Evolutionary conservation across 148 eudicot genomes (phyloP).

Genomic region (Dysphania ambrosioides): DNA sequence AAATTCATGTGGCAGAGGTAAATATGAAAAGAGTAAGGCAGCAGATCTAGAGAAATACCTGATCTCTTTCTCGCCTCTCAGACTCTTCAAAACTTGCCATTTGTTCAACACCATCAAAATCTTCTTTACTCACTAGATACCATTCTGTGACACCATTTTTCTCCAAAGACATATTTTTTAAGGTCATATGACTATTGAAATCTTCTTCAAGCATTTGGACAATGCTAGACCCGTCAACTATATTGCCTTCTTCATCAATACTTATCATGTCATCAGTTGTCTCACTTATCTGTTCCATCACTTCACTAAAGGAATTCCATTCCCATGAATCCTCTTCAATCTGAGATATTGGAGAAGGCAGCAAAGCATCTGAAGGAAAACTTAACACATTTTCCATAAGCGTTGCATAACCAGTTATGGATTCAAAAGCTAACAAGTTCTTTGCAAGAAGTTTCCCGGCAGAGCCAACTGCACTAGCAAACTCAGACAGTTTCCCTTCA

Average conservation of each 20-base stretch:
- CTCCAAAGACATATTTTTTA: slow-evolving; percentile 35
- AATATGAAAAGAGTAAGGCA: slow-evolving; percentile 1
- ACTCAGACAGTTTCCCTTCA: slow-evolving; percentile 57
- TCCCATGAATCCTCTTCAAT: slow-evolving; percentile 68
- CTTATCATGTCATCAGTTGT: slow-evolving; percentile 19
- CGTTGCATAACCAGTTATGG: slow-evolving; percentile 60
- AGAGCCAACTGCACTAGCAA: slow-evolving; percentile 63
- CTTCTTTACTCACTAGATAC: slow-evolving; percentile 52
- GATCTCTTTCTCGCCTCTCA: slow-evolving; percentile 70
- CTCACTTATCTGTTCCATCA: slow-evolving; percentile 32
- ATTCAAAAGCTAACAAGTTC: slow-evolving; percentile 78
- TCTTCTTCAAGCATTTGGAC: slow-evolving; percentile 64
- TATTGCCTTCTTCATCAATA: slow-evolving; percentile 30
- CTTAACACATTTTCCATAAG: slow-evolving; percentile 71
- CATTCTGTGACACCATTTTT: slow-evolving; percentile 28
- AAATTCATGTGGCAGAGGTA: slow-evolving; percentile 3
- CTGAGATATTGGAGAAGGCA: slow-evolving; percentile 61
- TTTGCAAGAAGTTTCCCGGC: slow-evolving; percentile 74
- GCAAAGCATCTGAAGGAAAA: slow-evolving; percentile 72
- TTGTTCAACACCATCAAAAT: slow-evolving; percentile 63
- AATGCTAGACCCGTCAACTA: slow-evolving; percentile 37
- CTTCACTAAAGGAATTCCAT: slow-evolving; percentile 60
- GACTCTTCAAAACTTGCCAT: slow-evolving; percentile 68
- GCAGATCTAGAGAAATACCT: slow-evolving; percentile 38
- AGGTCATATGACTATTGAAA: slow-evolving; percentile 23